Evolutionary conservation across 805 yeast species (phyloP), one percentile per base, ranked within the genome.

Genomic region (Candida endomychidarum): DNA sequence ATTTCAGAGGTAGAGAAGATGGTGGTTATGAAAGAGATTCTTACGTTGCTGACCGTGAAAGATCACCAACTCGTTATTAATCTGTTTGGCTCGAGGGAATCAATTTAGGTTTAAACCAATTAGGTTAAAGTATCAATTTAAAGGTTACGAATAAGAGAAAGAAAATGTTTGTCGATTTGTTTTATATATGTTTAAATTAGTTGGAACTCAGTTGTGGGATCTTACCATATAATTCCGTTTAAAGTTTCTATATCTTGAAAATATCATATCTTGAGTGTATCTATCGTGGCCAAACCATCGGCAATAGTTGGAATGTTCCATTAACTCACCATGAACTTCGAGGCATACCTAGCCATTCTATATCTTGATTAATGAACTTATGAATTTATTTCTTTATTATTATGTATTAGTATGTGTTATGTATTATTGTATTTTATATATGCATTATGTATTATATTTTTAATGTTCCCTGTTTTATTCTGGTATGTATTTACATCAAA

Each of bases 61-160:
- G 88, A 77, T 81, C 89, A 45, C 88, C 89, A 65, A 75, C 83
- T 49, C 80, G 87, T 70, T 81, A 79, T 63, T 78, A 67, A 66
- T 21, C 31, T 16, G 8, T 19, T 31, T 11, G n/a, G n/a, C n/a
- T n/a, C n/a, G n/a, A n/a, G n/a, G n/a, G n/a, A n/a, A n/a, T n/a
- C n/a, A n/a, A n/a, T n/a, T n/a, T n/a, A n/a, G n/a, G n/a, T n/a
- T n/a, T n/a, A n/a, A n/a, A n/a, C n/a, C n/a, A n/a, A n/a, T n/a
- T n/a, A n/a, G n/a, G n/a, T n/a, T n/a, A 8, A 11, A 24, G 26
- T 5, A 21, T 21, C 11, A 9, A 7, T 23, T 23, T 17, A 11
- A 20, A 15, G 29, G 17, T 9, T 12, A 26, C 5, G 21, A 28
- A 28, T n/a, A 18, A 16, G 5, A 9, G 16, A 34, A 18, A n/a